These are phyloP conservation scores for Ustilago hordei DNA, from an alignment of 1,284 basidiomycete species.

Conservation along the genomic window DNA sequence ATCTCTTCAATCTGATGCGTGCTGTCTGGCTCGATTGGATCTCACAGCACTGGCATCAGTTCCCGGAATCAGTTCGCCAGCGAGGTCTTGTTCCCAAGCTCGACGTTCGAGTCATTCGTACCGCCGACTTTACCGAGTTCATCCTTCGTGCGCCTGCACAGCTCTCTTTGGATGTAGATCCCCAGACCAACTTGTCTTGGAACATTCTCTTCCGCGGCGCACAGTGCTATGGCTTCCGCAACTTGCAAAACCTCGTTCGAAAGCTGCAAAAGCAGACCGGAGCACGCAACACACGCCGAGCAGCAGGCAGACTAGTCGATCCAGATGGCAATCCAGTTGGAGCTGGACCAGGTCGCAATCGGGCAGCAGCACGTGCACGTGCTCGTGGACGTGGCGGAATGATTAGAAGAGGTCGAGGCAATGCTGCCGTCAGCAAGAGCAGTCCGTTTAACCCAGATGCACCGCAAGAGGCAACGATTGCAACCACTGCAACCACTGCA, in stretches of 20 bases:
- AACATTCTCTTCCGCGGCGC: slow-evolving; percentile 86
- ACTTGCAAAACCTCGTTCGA: slow-evolving; percentile 95
- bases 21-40: slow-evolving; percentile 57
- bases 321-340: slow-evolving; percentile 28
- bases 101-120: slow-evolving; percentile 60
- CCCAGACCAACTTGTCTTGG: neutral
- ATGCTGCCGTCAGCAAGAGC: slow-evolving; percentile 63
- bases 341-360: slow-evolving; percentile 7
- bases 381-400: slow-evolving; percentile 67
- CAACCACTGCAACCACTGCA: too few relatives aligned
- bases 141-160: slow-evolving; percentile 62
- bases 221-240: slow-evolving; percentile 96
- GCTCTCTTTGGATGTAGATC: neutral
- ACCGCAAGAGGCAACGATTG: neutral
- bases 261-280: slow-evolving; percentile 76
- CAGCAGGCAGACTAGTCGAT: slow-evolving; percentile 49
- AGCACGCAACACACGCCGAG: slow-evolving; percentile 69
- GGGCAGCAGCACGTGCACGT: slow-evolving; percentile 19
- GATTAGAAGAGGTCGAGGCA: slow-evolving; percentile 73
- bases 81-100: slow-evolving; percentile 45
- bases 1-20: slow-evolving; percentile 76
- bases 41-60: slow-evolving; percentile 20
- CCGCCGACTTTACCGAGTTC: slow-evolving; percentile 77
- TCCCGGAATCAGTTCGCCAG: slow-evolving; percentile 18
- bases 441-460: slow-evolving; percentile 35